phyloP scores from a whole-genome alignment of 192 early-diverging fungal species.

The Backusella luteola region DNA sequence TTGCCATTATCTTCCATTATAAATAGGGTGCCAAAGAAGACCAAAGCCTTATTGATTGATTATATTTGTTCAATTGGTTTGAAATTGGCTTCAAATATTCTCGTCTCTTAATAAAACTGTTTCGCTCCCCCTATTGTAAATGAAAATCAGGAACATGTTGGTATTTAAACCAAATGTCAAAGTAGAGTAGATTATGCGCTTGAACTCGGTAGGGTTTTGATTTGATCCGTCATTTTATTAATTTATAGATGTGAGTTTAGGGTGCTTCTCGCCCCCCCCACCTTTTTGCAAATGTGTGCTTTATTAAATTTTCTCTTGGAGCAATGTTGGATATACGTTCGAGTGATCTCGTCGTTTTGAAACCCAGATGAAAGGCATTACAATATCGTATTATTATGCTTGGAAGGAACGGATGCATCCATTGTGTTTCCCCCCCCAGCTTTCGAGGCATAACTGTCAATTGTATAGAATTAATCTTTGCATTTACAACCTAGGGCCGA shows the following conservation, averaged over 20 bases:
- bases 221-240: neutral
- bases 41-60: neutral
- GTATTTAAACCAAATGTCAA: neutral
- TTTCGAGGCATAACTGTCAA: too few species aligned
- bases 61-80: slow-evolving; percentile 11
- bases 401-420: too few species aligned
- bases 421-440: too few species aligned
- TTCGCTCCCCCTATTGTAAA: neutral
- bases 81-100: neutral
- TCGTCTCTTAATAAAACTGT: neutral
- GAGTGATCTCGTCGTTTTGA: too few species aligned
- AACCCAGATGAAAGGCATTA: too few species aligned
- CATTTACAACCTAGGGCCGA: too few species aligned
- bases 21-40: neutral
- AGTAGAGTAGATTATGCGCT: neutral
- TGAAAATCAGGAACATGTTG: neutral
- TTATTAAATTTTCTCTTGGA: too few species aligned
- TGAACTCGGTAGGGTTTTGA: neutral
- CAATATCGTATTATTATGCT: too few species aligned
- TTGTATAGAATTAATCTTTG: too few species aligned
- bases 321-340: too few species aligned
- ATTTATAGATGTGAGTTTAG: neutral
- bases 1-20: neutral
- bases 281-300: too few species aligned
- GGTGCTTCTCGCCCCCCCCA: too few species aligned